Evolutionary conservation across 2,329 filamentous ascomycete species (phyloP).

Genomic region (Hypoxylon sp.): DNA sequence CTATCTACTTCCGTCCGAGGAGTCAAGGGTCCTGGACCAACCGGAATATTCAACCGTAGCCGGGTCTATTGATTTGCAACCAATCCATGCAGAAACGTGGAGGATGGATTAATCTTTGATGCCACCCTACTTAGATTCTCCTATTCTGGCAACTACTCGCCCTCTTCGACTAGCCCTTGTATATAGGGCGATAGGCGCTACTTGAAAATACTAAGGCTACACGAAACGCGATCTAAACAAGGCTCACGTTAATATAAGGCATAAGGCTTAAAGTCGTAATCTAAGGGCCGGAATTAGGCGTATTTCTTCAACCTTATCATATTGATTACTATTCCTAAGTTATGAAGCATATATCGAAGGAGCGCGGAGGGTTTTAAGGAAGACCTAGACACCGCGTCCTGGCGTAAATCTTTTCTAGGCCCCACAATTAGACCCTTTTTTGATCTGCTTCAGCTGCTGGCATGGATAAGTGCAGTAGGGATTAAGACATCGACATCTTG

Average conservation of each 20-base stretch:
- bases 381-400: conserved; percentile 5
- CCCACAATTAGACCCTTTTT: conserved; percentile 31
- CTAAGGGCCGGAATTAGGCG: not conserved
- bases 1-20: conserved; percentile 13
- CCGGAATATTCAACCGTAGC: conserved; percentile 44
- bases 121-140: conserved; percentile 25
- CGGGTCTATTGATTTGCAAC: conserved; percentile 33
- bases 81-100: conserved; percentile 46
- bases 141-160: conserved; percentile 22
- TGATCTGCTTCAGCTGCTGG: conserved; percentile 11
- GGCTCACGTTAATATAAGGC: not conserved
- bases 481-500: conserved; percentile 5
- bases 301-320: not conserved
- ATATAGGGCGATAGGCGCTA: conserved; percentile 18
- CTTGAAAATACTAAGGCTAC: not conserved
- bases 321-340: not conserved
- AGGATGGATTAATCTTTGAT: conserved; percentile 40
- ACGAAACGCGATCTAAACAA: not conserved
- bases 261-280: not conserved
- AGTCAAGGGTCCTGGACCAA: conserved; percentile 37
- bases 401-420: conserved; percentile 13
- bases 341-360: not conserved
- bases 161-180: conserved; percentile 20
- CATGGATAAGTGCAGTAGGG: not conserved
- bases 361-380: conserved; percentile 1